Base-by-base conservation (phyloP, 805 yeast species). In the Ogataea degrootiae region DNA sequence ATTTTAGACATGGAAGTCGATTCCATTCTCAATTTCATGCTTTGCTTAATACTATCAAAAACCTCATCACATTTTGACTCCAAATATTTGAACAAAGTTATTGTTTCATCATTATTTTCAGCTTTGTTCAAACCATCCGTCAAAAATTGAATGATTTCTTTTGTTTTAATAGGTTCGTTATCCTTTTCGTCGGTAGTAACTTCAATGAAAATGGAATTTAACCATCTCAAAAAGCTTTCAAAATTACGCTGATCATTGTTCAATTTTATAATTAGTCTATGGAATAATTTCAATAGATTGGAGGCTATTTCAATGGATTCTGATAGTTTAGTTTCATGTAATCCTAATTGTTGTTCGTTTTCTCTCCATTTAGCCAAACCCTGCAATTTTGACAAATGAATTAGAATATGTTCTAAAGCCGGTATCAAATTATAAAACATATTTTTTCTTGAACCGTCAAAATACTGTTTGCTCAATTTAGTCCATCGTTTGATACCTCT, bases 401-500 rank as follows among this genome's bases (percentile, higher is more conserved):
- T 59, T 2, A 84, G 63, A 33, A 81, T 53, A 46, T 82, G 73
- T 49, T 85, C 89, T 22, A 76, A 59, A 0, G 82, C 72, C 4
- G 85, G 80, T 7, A 83, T 68, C 19, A 82, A 49, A 37, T 75
- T 74, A 38, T 77, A 69, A 46, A 77, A 75, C 1, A 79, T 53
- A 0, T 69, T 61, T 46, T 78, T 75, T 45, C 81, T 65, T 0
- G 76, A 63, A 40, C 67, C 66, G 39, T 82, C 84, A 56, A 76
- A 83, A 14, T 75, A 68, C 1, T 71, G 62, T 34, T 71, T 73
- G 0, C 85, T 83, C 16, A 74, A 44, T 44, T 72, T 74, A 2
- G 67, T 65, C 77, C 88, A 77, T 53, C 78, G 70, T 51, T 76
- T 78, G 17, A 78, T 60, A 29, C 87, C 87, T 51, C 85, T 68